A percentile compares a stretch with the other conserved stretches of the same genome.
Conservation (phyloP, 371 early-diverging fungal genomes). For the Actinomortierella ambigua region DNA sequence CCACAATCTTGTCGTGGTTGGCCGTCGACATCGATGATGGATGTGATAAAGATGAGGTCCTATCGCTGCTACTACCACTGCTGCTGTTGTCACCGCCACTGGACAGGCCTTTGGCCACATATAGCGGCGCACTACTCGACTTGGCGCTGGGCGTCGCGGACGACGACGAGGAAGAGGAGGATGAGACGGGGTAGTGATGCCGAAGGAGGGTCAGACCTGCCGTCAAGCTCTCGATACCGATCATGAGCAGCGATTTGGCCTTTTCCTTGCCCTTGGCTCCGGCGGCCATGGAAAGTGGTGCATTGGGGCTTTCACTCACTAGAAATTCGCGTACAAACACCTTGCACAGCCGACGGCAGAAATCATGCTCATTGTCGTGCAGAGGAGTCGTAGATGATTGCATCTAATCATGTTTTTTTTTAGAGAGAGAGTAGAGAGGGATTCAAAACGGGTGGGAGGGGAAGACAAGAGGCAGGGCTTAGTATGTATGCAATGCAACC, state of each 20-base stretch:
- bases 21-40: no score
- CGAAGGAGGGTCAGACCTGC: constrained; percentile 29
- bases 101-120: neutral
- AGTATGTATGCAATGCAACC: no score
- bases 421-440: no score
- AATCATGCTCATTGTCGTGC: constrained; percentile 34
- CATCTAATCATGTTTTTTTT: constrained; percentile 7
- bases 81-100: neutral
- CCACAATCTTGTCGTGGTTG: constrained; percentile 17
- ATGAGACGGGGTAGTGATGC: constrained; percentile 13
- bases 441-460: no score
- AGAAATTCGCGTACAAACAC: constrained; percentile 38
- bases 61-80: no score
- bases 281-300: constrained; percentile 39
- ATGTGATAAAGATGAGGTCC: no score
- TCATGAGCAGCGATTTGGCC: constrained; percentile 38
- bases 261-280: constrained; percentile 46
- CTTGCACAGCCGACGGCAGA: constrained; percentile 32
- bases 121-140: neutral
- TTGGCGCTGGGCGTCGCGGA: no score
- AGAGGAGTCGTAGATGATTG: constrained; percentile 15
- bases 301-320: constrained; percentile 26
- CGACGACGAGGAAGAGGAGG: neutral
- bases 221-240: constrained; percentile 38
- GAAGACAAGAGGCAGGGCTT: no score